Evolutionary conservation across 2,329 filamentous ascomycete genomes (phyloP), one percentile per base, ranked within the genome.

Genomic region (Talaromyces sp.): DNA sequence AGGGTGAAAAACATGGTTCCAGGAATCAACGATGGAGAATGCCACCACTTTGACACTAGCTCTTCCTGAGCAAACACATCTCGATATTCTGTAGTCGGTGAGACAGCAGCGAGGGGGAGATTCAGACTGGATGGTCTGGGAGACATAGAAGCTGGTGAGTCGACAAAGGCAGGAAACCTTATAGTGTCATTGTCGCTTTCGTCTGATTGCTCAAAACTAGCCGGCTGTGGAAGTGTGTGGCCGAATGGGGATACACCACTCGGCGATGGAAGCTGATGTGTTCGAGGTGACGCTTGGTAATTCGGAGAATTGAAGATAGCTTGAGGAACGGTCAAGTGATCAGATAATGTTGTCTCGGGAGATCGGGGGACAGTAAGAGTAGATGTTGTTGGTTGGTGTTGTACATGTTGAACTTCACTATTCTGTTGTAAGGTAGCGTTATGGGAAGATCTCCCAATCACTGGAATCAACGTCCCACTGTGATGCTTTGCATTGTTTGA

Each of bases 41-140:
- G 93, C 93, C 93, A 97, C 90, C 92, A 96, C 54, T 77, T 83
- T 49, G 91, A 81, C 6, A 77, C 76, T 61, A 76, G 79, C 79
- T 85, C 70, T 77, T 84, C 60, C 72, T 80, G 63, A 62, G 75
- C 71, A 68, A 81, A 65, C 63, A 69, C 64, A 50, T 75, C 72
- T 50, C 73, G 61, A 27, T 52, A 22, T 19, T 22, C 60, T 61
- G n/a, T 16, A 37, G 24, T 50, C 22, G 64, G 54, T 27, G 50
- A 33, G 19, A 50, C 5, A 35, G 35, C 43, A 43, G 60, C 39
- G 16, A 54, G 43, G 9, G 64, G 50, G 22, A 62, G 52, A n/a
- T 19, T 59, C 22, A 66, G 31, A 35, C 31, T 39, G 41, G 45
- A 37, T 13, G 52, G 35, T n/a, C 37, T 35, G 9, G 61, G 65